Base-by-base conservation (phyloP, 306 rosid genomes). In the Styphnolobium japonicum region DNA sequence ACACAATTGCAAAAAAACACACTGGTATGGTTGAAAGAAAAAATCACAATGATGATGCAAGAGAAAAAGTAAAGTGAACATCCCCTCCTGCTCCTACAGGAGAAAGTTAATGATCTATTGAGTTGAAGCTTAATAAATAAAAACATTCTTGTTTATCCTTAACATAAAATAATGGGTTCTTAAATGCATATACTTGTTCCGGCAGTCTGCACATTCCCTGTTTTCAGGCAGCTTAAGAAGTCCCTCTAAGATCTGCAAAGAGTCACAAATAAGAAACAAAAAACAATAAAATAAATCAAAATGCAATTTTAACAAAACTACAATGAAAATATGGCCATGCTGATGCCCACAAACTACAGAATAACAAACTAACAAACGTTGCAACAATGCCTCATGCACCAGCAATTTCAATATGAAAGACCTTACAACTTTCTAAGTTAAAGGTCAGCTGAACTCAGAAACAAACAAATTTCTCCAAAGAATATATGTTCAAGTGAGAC, bases 121-220 rank as follows among this genome's bases (percentile, higher is more conserved):
- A 77, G 65, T 63, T 16, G 4, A 46, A 31, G 49, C 27, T 15
- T 62, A 6, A 14, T 31, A 62, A 63, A 15, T 25, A 37, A 42
- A 40, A 69, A 23, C 67, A 62, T 10, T 21, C n/a, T 49, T 36
- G 4, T 34, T 76, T 33, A 36, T 67, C 14, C 36, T 11, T 34
- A 63, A 60, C 4, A 31, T 8, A 10, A 56, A 9, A 73, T 18
- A 22, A 18, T 49, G 27, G 49, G 37, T 69, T 76, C 11, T 8
- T 86, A 77, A 71, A 66, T 53, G 71, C 71, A 58, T 84, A 86
- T 87, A 91, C 96, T 89, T 89, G 86, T 79, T 87, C 67, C 85
- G 85, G 79, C 96, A 91, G 52, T 91, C 96, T 21, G 96, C 96
- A 82, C 96, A 91, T 82, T 87, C 86, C 82, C 84, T 75, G 69